phyloP scores from a whole-genome alignment of 1,284 basidiomycete genomes.

The Tilletia horrida region DNA sequence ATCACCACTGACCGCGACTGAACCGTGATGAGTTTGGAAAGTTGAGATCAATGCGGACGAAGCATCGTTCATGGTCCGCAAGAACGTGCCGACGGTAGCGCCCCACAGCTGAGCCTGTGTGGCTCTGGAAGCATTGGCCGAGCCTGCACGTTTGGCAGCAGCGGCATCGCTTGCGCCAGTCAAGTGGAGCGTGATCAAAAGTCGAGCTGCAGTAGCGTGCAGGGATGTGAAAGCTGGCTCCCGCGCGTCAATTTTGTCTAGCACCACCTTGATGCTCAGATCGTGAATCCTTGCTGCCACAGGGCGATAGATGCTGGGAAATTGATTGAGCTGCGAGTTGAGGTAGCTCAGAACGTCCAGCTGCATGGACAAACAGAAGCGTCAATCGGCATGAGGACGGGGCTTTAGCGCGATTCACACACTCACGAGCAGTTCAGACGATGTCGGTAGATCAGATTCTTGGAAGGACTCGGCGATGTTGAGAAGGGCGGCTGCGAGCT shows the following conservation, averaged over 20 bases:
- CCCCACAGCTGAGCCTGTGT: slow-evolving; percentile 8
- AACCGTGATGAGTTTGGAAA: background rate
- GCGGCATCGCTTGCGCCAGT: slow-evolving; percentile 10
- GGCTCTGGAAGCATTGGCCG: background rate
- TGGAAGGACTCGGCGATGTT: background rate
- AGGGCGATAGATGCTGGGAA: slow-evolving; percentile 6
- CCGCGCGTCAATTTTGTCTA: background rate
- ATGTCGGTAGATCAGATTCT: no score
- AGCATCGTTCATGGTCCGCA: slow-evolving; percentile 13
- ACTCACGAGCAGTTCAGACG: no score
- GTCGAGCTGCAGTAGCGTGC: background rate
- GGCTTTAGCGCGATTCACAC: no score
- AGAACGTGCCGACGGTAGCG: background rate
- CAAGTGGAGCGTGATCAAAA: slow-evolving; percentile 2
- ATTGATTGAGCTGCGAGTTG: background rate
- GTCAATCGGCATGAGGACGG: no score
- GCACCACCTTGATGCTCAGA: background rate
- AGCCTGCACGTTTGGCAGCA: background rate
- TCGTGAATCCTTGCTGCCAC: background rate
- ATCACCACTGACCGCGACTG: background rate
- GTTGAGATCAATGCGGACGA: slow-evolving; percentile 1
- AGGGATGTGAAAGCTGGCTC: background rate
- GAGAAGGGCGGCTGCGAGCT: background rate
- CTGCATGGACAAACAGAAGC: background rate
- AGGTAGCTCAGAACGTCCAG: background rate